These are phyloP conservation scores for Bryoerythrophyllum caledonicum DNA, from an alignment of 225 moss, liverwort and hornwort species.

Conservation along the genomic window DNA sequence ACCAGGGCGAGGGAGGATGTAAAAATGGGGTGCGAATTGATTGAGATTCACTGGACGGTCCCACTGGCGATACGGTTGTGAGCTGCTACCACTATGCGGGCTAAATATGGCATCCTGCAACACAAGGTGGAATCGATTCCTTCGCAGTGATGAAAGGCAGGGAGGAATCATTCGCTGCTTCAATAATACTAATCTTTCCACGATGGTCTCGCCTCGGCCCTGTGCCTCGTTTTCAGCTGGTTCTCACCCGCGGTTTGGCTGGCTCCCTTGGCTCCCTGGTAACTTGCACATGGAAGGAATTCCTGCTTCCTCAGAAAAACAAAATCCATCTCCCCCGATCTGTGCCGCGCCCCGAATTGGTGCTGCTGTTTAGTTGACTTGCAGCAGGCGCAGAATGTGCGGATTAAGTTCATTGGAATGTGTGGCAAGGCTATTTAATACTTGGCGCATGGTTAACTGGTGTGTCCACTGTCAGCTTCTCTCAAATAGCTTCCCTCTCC, in stretches of 20 bases:
- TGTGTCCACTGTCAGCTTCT: constrained; percentile 1
- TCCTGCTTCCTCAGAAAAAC: constrained; percentile 24
- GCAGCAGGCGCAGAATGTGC: constrained; percentile 10
- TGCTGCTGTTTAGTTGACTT: constrained; percentile 24
- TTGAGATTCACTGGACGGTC: constrained; percentile 27
- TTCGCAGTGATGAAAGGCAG: constrained; percentile 21
- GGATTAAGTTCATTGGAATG: not conserved
- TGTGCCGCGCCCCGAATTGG: constrained; percentile 33
- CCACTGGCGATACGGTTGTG: constrained; percentile 4
- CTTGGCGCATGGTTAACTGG: not conserved
- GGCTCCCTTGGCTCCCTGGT: too few relatives aligned
- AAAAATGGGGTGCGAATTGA: constrained; percentile 17
- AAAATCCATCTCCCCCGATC: constrained; percentile 26
- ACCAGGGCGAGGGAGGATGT: not conserved
- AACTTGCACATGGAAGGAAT: constrained; percentile 21
- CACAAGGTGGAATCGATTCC: constrained; percentile 22
- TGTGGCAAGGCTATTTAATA: not conserved
- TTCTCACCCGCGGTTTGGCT: too few relatives aligned
- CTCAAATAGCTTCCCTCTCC: constrained; percentile 2
- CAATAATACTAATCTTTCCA: constrained; percentile 23
- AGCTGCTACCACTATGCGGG: not conserved
- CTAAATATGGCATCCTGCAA: constrained; percentile 16
- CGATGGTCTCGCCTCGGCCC: constrained; percentile 8
- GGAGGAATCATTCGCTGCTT: constrained; percentile 21
- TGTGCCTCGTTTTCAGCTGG: constrained; percentile 23